Percentiles rank a stretch among this genome's conserved stretches.
phyloP scores from a whole-genome alignment of 202 grass and related monocot genomes.

The Carex arenaria region DNA sequence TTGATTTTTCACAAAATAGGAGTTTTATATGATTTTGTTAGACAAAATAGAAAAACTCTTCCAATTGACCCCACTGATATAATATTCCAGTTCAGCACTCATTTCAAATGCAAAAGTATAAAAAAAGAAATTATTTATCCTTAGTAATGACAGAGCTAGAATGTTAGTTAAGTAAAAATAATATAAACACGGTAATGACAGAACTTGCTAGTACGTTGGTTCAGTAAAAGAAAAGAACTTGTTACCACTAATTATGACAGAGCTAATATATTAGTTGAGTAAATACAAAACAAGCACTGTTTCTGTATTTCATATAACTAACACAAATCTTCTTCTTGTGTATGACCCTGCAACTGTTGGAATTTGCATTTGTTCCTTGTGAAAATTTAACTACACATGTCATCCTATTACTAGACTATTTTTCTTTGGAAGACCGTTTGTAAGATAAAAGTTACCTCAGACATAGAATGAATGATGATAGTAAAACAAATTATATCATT shows the following conservation, averaged over 20 bases:
- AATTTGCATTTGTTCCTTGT: background rate
- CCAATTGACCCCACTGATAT: background rate
- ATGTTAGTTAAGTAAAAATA: background rate
- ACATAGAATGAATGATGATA: slow-evolving; percentile 2
- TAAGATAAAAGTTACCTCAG: background rate
- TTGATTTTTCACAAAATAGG: background rate
- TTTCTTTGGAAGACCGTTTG: background rate
- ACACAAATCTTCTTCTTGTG: background rate
- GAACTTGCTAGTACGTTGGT: background rate
- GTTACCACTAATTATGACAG: background rate
- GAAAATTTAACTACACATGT: background rate
- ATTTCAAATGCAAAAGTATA: background rate
- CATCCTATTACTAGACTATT: background rate
- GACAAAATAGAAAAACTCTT: background rate
- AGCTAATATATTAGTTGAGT: background rate
- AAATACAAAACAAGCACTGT: background rate
- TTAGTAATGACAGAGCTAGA: background rate
- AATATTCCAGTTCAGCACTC: background rate
- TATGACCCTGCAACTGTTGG: background rate
- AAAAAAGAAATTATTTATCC: background rate
- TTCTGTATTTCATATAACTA: background rate
- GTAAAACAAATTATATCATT: background rate
- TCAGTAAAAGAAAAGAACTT: background rate
- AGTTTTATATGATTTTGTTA: background rate
- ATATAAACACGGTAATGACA: background rate